Evolutionary conservation across 1,284 basidiomycete genomes (phyloP).

Genomic region (Marasmius tenuissimus): DNA sequence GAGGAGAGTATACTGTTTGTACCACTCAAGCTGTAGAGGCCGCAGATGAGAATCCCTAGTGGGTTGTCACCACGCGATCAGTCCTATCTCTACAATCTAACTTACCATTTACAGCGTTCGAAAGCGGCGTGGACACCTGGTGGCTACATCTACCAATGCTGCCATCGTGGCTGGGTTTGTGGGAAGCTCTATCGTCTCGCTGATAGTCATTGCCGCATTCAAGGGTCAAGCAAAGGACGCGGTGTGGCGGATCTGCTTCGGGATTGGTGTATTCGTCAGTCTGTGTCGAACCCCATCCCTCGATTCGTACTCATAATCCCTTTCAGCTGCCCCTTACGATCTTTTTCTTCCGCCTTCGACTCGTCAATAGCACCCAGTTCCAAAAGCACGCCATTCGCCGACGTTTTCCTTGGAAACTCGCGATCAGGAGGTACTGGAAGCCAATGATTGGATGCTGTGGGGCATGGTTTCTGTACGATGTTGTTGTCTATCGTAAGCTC

Average conservation of each 20-base stretch:
- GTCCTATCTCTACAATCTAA: background rate
- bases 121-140: background rate
- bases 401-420: constrained; percentile 3
- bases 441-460: constrained; percentile 3
- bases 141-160: constrained; percentile 1
- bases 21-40: constrained; percentile 1
- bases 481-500: background rate
- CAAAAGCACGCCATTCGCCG: constrained; percentile 6
- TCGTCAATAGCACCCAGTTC: constrained; percentile 4
- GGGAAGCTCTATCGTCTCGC: constrained; percentile 2
- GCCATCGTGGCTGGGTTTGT: constrained; percentile 1
- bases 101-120: background rate
- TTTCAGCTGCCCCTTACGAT: constrained; percentile 3
- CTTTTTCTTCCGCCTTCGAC: constrained; percentile 3
- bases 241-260: constrained; percentile 7
- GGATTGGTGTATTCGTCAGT: constrained; percentile 4
- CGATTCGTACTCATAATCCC: background rate
- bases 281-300: background rate
- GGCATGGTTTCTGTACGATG: constrained; percentile 3
- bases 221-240: background rate
- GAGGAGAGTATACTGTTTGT: constrained; percentile 2
- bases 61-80: background rate
- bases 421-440: constrained; percentile 3
- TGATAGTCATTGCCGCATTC: constrained; percentile 4
- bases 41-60: constrained; percentile 1